Evolutionary conservation across 768 basidiomycete species (phyloP), one percentile per base, ranked within the genome.

Genomic region (Pleurotus sapidus): DNA sequence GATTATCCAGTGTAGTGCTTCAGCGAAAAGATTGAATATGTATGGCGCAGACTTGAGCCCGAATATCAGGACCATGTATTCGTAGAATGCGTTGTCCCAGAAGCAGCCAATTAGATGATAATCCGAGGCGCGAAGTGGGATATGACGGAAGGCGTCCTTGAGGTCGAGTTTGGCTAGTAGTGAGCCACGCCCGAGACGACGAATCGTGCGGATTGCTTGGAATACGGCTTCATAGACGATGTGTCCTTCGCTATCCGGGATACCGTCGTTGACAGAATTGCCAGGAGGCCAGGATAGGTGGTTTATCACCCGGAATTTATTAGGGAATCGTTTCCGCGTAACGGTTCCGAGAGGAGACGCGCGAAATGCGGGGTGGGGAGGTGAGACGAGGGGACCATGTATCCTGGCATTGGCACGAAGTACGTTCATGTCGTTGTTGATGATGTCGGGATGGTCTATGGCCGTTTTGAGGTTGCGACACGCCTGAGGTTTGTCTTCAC

Each of bases 1-100:
- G 30, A 34, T 34, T 34, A 34, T 34, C 30, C 30, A 34, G 8
- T 11, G 30, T 1, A 34, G 30, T 11, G 30, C 30, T 34, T 34
- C 30, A 2, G 30, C 30, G 30, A 34, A 34, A 1, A 34, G 30
- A 3, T 34, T 34, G 30, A 34, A 34, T 34, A 34, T 34, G 8
- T 11, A 34, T 34, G 9, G 30, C 8, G 63, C 55, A 17, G 74
- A 67, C 48, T 75, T 75, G 73, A 72, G 76, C 49, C 73, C 73
- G 6, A 75, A 65, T 54, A 74, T 64, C 1, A 70, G 60, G 0
- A 49, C 48, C 20, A 49, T 18, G 3, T 18, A 23, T 24, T 49
- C 20, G 23, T 34, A 49, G 23, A 49, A 34, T 25, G 20, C 23
- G 17, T 25, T 14, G 20, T 24, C 2, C 48, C 48, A 49, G n/a